A percentile compares a stretch with the other conserved stretches of the same genome.
These are phyloP conservation scores for Magnolia changhungtana DNA, from an alignment of 164 flowering plant genomes.

Conservation along the genomic window DNA sequence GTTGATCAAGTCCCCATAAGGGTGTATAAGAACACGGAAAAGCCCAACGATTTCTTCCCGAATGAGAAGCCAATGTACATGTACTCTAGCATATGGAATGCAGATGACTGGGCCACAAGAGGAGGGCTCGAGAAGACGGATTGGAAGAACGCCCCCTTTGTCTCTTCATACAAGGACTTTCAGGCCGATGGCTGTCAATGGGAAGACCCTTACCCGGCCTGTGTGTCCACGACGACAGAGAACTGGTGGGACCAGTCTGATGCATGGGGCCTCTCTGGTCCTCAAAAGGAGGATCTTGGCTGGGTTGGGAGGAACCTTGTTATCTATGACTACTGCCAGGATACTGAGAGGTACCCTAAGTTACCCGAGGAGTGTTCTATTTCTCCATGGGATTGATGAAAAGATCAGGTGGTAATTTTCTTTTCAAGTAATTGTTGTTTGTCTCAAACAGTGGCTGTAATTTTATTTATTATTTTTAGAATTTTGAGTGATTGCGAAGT, in stretches of 20 bases:
- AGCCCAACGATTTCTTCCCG: conserved; percentile 77
- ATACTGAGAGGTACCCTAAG: conserved; percentile 46
- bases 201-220: conserved; percentile 82
- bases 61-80: conserved; percentile 90
- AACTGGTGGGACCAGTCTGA: conserved; percentile 90
- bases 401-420: too few relatives aligned
- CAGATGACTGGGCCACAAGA: conserved; percentile 94
- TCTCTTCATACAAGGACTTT: conserved; percentile 84
- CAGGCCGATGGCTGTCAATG: conserved; percentile 78
- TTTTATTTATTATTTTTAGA: too few relatives aligned
- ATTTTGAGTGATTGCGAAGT: too few relatives aligned
- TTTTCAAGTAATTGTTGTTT: too few relatives aligned
- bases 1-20: conserved; percentile 75
- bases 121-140: conserved; percentile 94
- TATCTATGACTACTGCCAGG: conserved; percentile 83
- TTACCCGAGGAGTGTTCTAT: conserved; percentile 71
- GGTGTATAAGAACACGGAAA: conserved; percentile 69
- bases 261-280: conserved; percentile 70
- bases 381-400: conserved; percentile 52
- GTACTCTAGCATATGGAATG: conserved; percentile 97
- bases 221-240: conserved; percentile 76
- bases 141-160: conserved; percentile 91
- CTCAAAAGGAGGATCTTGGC: conserved; percentile 64
- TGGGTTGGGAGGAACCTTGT: conserved; percentile 91
- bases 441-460: too few relatives aligned